Evolutionary conservation across 1,284 basidiomycete genomes (phyloP), one percentile per base, ranked within the genome.

Genomic region (Apiotrichum domesticum): DNA sequence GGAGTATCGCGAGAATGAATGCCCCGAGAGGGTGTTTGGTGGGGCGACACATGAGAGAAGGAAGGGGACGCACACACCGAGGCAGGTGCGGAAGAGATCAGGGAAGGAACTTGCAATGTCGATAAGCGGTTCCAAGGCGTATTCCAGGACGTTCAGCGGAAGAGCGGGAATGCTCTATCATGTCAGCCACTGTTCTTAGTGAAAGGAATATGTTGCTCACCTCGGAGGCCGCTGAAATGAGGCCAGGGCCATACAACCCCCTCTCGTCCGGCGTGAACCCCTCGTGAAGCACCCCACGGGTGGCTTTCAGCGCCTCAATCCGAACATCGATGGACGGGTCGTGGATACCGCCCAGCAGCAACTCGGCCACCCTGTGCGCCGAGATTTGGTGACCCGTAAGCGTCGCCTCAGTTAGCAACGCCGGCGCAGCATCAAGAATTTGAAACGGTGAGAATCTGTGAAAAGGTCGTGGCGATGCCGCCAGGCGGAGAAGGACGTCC

Each of bases 101-200:
- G 81, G 77, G 32, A 88, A 78, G 21, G 88, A 77, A 0, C 82
- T 79, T 9, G 86, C 84, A 14, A 92, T 81, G 0, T 88, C 86
- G 0, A 86, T 87, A 40, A 91, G 76, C 1, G 85, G 82, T 35
- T 80, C 78, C 39, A 91, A 79, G 67, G 66, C 72, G 5, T 64
- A 63, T 15, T 64, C 56, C 13, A 74, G 60, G 3, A 64, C 57
- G n/a, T 54, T 45, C 4, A 52, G 40, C 0, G 73, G 71, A 7
- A 75, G 54, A 9, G 45, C 32, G 0, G 63, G 57, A 4, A 73
- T 47, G 11, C 48, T 29, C 58, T 59, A 33, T 55, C 21, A 21
- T 35, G 2, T 10, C 11, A 9, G 2, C 21, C 21, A 21, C 21
- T 21, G 21, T 21, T 21, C 21, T 21, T 21, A 21, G 21, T 21